These are phyloP conservation scores for Fraxinus albicans DNA, from an alignment of 305 asterid genomes.

Conservation along the genomic window DNA sequence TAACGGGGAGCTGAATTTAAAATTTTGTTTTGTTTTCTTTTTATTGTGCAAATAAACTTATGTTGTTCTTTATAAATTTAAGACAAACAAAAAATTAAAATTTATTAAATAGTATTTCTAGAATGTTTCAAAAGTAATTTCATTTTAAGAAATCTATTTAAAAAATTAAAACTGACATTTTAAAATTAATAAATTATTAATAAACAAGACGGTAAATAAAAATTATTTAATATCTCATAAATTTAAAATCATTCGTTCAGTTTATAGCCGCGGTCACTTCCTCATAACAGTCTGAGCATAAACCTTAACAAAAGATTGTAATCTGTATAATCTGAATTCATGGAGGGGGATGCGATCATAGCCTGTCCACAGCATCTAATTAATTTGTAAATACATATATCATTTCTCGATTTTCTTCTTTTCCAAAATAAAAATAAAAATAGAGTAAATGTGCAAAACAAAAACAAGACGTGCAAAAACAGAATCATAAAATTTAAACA, in stretches of 20 bases:
- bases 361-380: background rate
- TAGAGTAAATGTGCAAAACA: background rate
- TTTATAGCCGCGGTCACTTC: background rate
- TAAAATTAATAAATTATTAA: no score
- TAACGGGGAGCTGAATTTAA: no score
- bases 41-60: no score
- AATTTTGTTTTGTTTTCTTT: no score
- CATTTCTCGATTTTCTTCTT: background rate
- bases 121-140: background rate
- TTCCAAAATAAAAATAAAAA: background rate
- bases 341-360: background rate
- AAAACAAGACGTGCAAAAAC: background rate
- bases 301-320: no score
- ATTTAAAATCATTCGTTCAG: background rate
- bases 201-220: no score
- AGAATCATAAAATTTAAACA: constrained; percentile 18
- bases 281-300: background rate
- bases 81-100: no score
- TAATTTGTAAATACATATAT: background rate
- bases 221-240: no score
- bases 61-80: no score
- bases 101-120: no score
- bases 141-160: background rate
- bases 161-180: no score
- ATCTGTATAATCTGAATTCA: background rate